A percentile compares a stretch with the other conserved stretches of the same genome.
Evolutionary conservation across 2,329 filamentous ascomycete genomes (phyloP).

Genomic region (Colletotrichum scovillei): DNA sequence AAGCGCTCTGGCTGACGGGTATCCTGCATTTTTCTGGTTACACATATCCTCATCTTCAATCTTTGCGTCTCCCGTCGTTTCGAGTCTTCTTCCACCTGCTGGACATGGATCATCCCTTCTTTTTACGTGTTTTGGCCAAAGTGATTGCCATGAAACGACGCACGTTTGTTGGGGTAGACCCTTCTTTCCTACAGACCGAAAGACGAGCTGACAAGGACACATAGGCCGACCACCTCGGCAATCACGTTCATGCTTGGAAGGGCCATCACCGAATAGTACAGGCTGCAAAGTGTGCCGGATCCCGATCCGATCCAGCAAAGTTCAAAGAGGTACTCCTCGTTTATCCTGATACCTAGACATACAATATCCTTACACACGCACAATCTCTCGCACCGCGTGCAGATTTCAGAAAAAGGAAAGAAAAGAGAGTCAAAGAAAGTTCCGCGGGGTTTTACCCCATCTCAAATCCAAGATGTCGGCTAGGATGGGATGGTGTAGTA

Average conservation of each 20-base stretch:
- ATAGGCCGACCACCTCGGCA: conserved; percentile 12
- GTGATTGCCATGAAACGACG: conserved; percentile 29
- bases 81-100: not conserved
- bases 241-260: not conserved
- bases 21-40: conserved; percentile 16
- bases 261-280: not conserved
- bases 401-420: no score
- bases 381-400: not conserved
- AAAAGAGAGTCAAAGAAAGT: not conserved
- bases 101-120: conserved; percentile 22
- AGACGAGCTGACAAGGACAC: conserved; percentile 19
- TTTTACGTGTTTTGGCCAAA: conserved; percentile 24
- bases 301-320: not conserved
- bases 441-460: not conserved
- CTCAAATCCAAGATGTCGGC: conserved; percentile 3
- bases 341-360: not conserved
- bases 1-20: conserved; percentile 34
- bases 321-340: not conserved
- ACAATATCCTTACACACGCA: not conserved
- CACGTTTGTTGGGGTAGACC: conserved; percentile 23
- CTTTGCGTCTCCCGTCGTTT: not conserved
- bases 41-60: not conserved
- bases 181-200: not conserved
- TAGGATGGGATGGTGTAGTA: not conserved
- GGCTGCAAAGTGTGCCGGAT: not conserved